Evolutionary conservation across 164 flowering plant genomes (phyloP).

Genomic region (Umbellularia californica): DNA sequence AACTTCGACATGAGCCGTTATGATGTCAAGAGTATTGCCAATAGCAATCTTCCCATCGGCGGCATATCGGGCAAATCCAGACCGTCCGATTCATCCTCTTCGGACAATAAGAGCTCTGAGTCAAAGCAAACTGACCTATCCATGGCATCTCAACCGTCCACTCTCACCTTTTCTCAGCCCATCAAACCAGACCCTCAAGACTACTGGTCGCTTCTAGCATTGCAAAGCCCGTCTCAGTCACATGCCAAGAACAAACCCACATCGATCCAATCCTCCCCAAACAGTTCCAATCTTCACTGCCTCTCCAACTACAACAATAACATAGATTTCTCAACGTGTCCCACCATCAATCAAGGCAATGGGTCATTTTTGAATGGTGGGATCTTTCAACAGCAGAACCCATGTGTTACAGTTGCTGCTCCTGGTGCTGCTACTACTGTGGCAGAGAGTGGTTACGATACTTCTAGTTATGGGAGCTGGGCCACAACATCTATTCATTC

Average conservation of each 20-base stretch:
- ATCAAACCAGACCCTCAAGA: conserved; percentile 22
- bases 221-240: conserved; percentile 14
- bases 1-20: conserved; percentile 85
- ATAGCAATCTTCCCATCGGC: conserved; percentile 67
- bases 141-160: conserved; percentile 19
- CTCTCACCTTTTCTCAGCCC: conserved; percentile 30
- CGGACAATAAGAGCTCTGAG: conserved; percentile 29
- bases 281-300: neutral
- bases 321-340: conserved; percentile 21
- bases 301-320: conserved; percentile 3
- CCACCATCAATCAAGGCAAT: conserved; percentile 2
- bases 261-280: neutral
- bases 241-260: neutral
- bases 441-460: conserved; percentile 22
- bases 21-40: conserved; percentile 68
- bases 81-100: conserved; percentile 29
- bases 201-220: conserved; percentile 24
- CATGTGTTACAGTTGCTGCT: conserved; percentile 16
- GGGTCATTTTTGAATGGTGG: conserved; percentile 6
- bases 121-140: conserved; percentile 16
- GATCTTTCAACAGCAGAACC: conserved; percentile 17
- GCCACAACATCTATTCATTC: neutral
- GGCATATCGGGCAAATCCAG: conserved; percentile 39
- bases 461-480: conserved; percentile 8
- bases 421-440: conserved; percentile 26